These are phyloP conservation scores for Plasmodium ovale DNA, from an alignment of 169 alveolate species.

Conservation along the genomic window DNA sequence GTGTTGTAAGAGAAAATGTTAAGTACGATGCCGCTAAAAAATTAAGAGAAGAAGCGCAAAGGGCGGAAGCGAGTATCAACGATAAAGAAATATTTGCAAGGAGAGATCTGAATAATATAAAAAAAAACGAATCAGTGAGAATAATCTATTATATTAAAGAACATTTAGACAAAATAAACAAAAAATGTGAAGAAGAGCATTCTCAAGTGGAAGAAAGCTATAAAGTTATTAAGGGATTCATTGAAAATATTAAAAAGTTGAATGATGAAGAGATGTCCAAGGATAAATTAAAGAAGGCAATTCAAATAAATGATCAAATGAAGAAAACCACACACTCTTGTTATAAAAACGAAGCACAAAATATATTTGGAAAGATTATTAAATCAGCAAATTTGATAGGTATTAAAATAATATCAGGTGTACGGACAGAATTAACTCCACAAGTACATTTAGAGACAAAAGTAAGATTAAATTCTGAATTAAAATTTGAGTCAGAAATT, in stretches of 20 bases:
- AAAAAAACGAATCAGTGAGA: slow-evolving; percentile 9
- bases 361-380: slow-evolving; percentile 24
- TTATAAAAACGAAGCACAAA: slow-evolving; percentile 17
- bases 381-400: slow-evolving; percentile 35
- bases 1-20: background rate
- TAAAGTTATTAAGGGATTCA: background rate
- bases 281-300: background rate
- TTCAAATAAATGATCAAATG: slow-evolving; percentile 12
- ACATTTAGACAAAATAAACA: background rate
- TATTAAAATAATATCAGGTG: slow-evolving; percentile 21
- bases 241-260: background rate
- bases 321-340: background rate
- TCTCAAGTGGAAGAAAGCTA: background rate
- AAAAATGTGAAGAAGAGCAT: slow-evolving; percentile 11
- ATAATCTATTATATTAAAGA: slow-evolving; percentile 14
- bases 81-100: slow-evolving; percentile 5
- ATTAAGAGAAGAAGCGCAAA: slow-evolving; percentile 7
- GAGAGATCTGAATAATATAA: background rate
- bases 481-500: slow-evolving; percentile 13
- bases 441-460: background rate
- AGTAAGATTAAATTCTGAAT: background rate
- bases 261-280: background rate
- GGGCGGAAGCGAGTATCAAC: background rate
- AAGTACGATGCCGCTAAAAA: background rate
- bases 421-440: slow-evolving; percentile 11